Percentiles rank a stretch among this genome's conserved stretches.
These are phyloP conservation scores for Seiridium cupressi DNA, from an alignment of 2,329 filamentous ascomycete species.

Conservation along the genomic window DNA sequence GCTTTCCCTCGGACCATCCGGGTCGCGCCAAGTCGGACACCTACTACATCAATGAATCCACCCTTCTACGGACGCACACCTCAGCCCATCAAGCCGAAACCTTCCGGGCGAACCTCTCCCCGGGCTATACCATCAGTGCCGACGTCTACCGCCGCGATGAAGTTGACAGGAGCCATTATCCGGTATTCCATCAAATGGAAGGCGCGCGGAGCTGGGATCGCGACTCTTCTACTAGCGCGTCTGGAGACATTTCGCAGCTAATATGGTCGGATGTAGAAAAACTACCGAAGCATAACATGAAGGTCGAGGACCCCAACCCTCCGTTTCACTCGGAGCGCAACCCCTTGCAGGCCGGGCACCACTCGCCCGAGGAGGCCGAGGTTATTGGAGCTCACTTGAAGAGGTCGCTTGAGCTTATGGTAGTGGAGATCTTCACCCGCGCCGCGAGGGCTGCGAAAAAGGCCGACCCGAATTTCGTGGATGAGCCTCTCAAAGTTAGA, in stretches of 20 bases:
- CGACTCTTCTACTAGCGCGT: slow-evolving; percentile 40
- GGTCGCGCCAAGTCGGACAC: slow-evolving; percentile 87
- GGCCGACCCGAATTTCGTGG: slow-evolving; percentile 45
- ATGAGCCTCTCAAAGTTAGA: slow-evolving; percentile 78
- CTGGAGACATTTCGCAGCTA: slow-evolving; percentile 57
- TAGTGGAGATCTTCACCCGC: slow-evolving; percentile 82
- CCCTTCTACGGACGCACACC: slow-evolving; percentile 88
- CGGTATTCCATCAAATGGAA: slow-evolving; percentile 98
- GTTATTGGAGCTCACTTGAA: slow-evolving; percentile 85
- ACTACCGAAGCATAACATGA: slow-evolving; percentile 71
- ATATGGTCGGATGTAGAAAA: slow-evolving; percentile 69
- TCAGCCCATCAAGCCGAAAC: slow-evolving; percentile 87
- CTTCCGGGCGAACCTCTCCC: slow-evolving; percentile 68
- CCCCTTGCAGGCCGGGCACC: slow-evolving; percentile 71
- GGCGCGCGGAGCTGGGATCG: slow-evolving; percentile 88
- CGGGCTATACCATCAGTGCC: slow-evolving; percentile 86
- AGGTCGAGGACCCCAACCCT: slow-evolving; percentile 82
- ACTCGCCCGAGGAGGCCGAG: slow-evolving; percentile 74
- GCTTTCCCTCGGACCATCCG: slow-evolving; percentile 84
- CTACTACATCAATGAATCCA: slow-evolving; percentile 87
- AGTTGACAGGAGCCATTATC: slow-evolving; percentile 92
- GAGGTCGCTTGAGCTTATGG: slow-evolving; percentile 82
- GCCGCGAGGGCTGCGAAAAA: slow-evolving; percentile 65
- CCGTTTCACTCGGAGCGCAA: slow-evolving; percentile 76
- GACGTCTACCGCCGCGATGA: slow-evolving; percentile 96